Conservation (phyloP, 345 rosid species). For the Brassica nigra region DNA sequence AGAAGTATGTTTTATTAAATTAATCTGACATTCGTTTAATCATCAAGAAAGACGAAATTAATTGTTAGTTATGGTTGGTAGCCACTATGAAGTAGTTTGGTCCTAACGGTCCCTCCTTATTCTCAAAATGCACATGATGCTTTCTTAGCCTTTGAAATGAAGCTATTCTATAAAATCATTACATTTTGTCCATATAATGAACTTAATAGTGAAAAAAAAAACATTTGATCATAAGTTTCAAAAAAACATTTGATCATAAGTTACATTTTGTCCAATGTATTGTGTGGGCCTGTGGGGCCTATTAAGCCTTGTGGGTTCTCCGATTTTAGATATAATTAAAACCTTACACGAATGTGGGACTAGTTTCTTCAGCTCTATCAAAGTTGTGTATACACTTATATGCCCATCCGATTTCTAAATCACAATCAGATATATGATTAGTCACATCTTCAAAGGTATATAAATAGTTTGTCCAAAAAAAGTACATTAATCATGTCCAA, state of each 20-base stretch:
- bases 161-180: slow-evolving; percentile 3
- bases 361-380: no score
- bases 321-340: no score
- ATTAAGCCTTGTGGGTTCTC: no score
- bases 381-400: background rate
- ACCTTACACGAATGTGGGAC: no score
- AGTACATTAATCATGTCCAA: no score
- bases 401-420: background rate
- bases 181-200: background rate
- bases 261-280: no score
- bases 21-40: background rate
- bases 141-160: slow-evolving; percentile 19
- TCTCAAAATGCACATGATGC: background rate
- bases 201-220: background rate
- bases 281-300: no score
- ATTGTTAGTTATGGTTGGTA: slow-evolving; percentile 35
- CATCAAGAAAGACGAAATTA: background rate
- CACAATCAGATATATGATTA: no score
- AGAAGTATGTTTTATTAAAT: background rate
- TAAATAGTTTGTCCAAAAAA: no score
- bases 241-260: no score
- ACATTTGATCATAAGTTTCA: no score
- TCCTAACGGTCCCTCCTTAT: slow-evolving; percentile 21
- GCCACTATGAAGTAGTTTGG: slow-evolving; percentile 32
- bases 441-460: no score